Base-by-base conservation (phyloP, 2,329 filamentous ascomycete genomes). In the Ceratocystis diversiconidia region DNA sequence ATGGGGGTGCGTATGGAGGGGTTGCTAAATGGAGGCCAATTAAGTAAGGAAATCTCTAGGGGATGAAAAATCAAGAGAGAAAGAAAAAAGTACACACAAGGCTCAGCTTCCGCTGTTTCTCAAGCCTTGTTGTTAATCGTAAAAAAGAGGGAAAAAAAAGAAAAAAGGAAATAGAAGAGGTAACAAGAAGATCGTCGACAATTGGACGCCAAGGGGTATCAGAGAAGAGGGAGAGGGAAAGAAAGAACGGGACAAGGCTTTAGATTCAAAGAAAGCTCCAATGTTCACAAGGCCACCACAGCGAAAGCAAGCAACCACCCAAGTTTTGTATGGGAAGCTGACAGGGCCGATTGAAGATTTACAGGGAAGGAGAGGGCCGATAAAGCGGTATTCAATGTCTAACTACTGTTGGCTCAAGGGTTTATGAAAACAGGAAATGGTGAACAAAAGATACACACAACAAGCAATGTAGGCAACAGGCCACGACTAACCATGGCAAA, bases 311-410 rank as follows among this genome's bases (percentile, higher is more conserved):
- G 62, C 28, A 41, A 28, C 48, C 10, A 57, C 64, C 30, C 46
- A 67, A 67, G 63, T 65, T 66, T 67, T 67, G 63, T 65, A 66
- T 64, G 36, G 48, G 43, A 63, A 32, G 46, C 22, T 15, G 32
- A 22, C 19, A 25, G 46, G 57, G 25, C 30, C 46, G 25, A 46
- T 15, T 25, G 55, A 65, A 44, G 32, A 50, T 43, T 48, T 62
- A 50, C 60, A 66, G 64, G 60, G 60, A 63, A 62, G 59, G 43
- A 19, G 44, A 44, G 44, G 50, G 65, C 50, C 64, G 57, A 62
- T 64, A 65, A 64, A 68, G 50, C 55, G 44, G 36, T 17, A 50
- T 36, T 43, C 64, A 62, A 43, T 25, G 17, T 22, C 61, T 19
- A 48, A 5, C 30, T 32, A 36, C 55, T 59, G 25, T 36, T 59